Percentiles rank a stretch among this genome's conserved stretches.
Evolutionary conservation across 75 land plant species (phyloP).

Genomic region (Cunninghamia lanceolata): DNA sequence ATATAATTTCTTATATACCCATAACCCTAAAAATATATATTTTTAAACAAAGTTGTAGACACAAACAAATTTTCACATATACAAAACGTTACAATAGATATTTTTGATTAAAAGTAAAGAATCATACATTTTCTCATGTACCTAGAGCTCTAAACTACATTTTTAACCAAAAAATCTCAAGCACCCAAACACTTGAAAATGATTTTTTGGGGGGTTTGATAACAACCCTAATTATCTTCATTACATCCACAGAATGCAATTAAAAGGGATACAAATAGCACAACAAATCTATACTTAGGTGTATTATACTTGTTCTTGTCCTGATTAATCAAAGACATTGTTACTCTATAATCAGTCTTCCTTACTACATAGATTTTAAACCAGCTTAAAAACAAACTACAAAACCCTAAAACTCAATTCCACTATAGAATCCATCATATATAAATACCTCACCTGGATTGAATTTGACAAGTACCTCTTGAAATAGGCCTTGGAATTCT

Average conservation of each 20-base stretch:
- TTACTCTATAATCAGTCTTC: constrained; percentile 91
- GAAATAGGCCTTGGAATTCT: constrained; percentile 85
- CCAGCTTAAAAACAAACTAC: neutral
- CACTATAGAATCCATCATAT: neutral
- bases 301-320: constrained; percentile 96
- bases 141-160: neutral
- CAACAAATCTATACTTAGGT: constrained; percentile 88
- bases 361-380: constrained; percentile 48
- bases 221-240: no score
- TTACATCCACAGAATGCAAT: no score
- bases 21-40: no score
- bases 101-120: no score
- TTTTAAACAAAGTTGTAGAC: no score
- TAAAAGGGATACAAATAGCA: constrained; percentile 78
- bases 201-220: no score
- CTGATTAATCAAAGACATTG: constrained; percentile 80
- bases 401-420: neutral
- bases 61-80: no score
- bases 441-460: constrained; percentile 76
- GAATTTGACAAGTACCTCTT: constrained; percentile 83
- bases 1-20: no score
- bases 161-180: neutral
- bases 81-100: neutral
- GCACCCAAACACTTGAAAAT: neutral
- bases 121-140: neutral